Percentiles rank a stretch among this genome's conserved stretches.
These are phyloP conservation scores for Ustilago trichophora DNA, from an alignment of 1,284 basidiomycete species.

Conservation along the genomic window DNA sequence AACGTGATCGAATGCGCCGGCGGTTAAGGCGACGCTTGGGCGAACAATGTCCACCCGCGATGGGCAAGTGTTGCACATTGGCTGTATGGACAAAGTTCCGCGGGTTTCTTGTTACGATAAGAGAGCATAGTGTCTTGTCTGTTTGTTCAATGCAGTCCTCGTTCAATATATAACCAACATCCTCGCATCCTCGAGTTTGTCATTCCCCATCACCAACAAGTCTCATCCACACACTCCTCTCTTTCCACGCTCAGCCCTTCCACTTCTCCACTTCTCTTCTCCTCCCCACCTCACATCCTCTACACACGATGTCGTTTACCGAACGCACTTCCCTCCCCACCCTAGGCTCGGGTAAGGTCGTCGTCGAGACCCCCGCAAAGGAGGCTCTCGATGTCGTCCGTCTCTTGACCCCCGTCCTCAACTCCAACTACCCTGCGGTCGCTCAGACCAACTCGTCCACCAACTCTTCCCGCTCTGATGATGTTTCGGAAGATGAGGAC, in stretches of 20 bases:
- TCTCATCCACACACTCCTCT: background rate
- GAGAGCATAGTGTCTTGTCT: too few species aligned
- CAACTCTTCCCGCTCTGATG: background rate
- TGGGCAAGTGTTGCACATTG: too few species aligned
- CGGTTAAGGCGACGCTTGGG: too few species aligned
- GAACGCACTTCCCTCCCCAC: slow-evolving; percentile 13
- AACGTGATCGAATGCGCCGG: too few species aligned
- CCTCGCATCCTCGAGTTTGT: background rate
- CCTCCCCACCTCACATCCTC: background rate
- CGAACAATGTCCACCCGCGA: too few species aligned
- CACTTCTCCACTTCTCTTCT: background rate
- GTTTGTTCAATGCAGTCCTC: background rate
- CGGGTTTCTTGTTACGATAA: too few species aligned
- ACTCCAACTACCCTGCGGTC: slow-evolving; percentile 1
- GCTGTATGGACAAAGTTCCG: too few species aligned
- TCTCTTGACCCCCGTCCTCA: slow-evolving; percentile 12
- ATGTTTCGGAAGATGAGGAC: slow-evolving; percentile 15
- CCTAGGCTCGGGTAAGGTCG: slow-evolving; percentile 5
- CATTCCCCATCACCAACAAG: background rate
- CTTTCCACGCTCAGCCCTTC: background rate
- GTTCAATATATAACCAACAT: background rate
- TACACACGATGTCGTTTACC: slow-evolving; percentile 13
- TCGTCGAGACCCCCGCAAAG: slow-evolving; percentile 16
- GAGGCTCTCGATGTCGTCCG: slow-evolving; percentile 10
- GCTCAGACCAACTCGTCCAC: background rate